A percentile compares a stretch with the other conserved stretches of the same genome.
These are phyloP conservation scores for Zancudomyces culisetae DNA, from an alignment of 371 early-diverging fungal species.

Conservation along the genomic window DNA sequence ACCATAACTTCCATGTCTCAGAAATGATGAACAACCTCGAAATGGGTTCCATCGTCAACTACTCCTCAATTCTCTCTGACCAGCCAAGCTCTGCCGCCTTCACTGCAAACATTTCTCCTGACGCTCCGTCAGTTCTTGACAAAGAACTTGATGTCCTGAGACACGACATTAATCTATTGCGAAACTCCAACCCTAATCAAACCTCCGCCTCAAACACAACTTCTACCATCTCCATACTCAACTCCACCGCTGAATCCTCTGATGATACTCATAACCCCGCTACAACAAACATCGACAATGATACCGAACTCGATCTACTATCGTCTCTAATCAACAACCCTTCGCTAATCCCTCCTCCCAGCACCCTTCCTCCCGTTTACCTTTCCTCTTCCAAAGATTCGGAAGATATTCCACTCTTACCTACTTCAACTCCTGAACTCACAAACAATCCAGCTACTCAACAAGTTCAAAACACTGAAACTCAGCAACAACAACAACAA, in stretches of 20 bases:
- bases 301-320: neutral
- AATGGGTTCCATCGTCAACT: constrained; percentile 10
- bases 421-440: neutral
- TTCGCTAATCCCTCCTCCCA: too few relatives aligned
- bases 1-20: constrained; percentile 74
- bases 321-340: too few relatives aligned
- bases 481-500: neutral
- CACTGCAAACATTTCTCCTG: constrained; percentile 52
- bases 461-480: neutral
- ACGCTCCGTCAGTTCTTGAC: constrained; percentile 10
- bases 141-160: constrained; percentile 14
- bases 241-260: neutral
- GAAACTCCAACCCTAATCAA: constrained; percentile 4
- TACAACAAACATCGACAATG: neutral
- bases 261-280: neutral
- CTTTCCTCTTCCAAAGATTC: too few relatives aligned
- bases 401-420: too few relatives aligned
- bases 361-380: too few relatives aligned
- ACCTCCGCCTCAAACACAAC: neutral
- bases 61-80: constrained; percentile 40
- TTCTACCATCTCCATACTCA: too few relatives aligned
- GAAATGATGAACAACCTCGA: constrained; percentile 79
- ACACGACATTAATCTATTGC: constrained; percentile 7
- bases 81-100: constrained; percentile 89
- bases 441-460: neutral